Evolutionary conservation across 495 filamentous ascomycete species (phyloP).

Genomic region (Xylaria flabelliformis): DNA sequence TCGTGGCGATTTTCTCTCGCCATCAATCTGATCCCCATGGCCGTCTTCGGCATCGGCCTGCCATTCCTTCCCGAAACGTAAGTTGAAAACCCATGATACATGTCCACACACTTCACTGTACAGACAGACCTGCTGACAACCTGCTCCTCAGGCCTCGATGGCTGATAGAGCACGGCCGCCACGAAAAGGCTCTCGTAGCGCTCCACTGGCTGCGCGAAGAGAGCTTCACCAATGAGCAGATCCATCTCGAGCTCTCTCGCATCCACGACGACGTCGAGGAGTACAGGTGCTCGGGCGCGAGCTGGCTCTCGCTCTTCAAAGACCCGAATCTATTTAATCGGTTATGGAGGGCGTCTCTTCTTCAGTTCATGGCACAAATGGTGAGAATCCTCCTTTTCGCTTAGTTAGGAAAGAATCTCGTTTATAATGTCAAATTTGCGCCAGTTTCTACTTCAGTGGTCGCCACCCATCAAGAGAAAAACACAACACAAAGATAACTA

Average conservation of each 20-base stretch:
- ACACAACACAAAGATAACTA: neutral
- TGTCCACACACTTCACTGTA: no score
- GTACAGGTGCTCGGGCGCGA: slow-evolving; percentile 40
- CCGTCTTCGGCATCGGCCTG: slow-evolving; percentile 51
- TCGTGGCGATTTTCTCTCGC: slow-evolving; percentile 57
- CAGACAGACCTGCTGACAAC: neutral
- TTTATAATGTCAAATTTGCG: neutral
- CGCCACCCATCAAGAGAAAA: neutral
- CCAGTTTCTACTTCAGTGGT: neutral
- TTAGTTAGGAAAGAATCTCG: no score
- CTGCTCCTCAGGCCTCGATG: slow-evolving; percentile 47
- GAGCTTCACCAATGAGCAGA: slow-evolving; percentile 42
- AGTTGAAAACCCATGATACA: slow-evolving; percentile 42
- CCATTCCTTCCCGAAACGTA: slow-evolving; percentile 59
- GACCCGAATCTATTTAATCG: slow-evolving; percentile 48
- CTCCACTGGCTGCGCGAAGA: slow-evolving; percentile 55
- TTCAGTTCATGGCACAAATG: slow-evolving; percentile 61
- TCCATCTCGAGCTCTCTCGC: slow-evolving; percentile 44
- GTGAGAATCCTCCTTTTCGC: slow-evolving; percentile 7
- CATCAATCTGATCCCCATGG: slow-evolving; percentile 51
- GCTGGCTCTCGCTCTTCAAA: slow-evolving; percentile 48
- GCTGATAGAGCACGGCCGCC: slow-evolving; percentile 54
- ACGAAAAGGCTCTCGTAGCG: slow-evolving; percentile 44
- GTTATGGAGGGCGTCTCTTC: slow-evolving; percentile 53
- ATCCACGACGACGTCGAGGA: slow-evolving; percentile 47